A percentile compares a stretch with the other conserved stretches of the same genome.
Conservation (phyloP, 768 basidiomycete species). For the Lactifluus rugatus region DNA sequence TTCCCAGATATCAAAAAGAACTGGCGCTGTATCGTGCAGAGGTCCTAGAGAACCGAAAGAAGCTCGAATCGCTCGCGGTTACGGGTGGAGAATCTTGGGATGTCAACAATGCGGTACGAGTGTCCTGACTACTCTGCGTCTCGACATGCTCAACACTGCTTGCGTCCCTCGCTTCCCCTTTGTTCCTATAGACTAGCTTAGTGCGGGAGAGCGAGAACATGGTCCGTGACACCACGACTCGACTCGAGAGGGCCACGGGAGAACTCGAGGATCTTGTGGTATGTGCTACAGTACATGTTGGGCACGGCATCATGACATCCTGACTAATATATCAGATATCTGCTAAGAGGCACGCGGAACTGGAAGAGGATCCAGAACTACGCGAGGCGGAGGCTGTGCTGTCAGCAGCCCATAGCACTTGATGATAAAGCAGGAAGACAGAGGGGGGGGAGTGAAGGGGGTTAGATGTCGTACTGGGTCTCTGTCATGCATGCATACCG, state of each 20-base stretch:
- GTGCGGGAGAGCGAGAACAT: conserved; percentile 70
- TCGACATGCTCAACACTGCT: not conserved
- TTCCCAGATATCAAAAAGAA: conserved; percentile 44
- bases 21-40: conserved; percentile 59
- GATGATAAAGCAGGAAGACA: not conserved
- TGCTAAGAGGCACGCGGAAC: conserved; percentile 35
- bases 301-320: not conserved
- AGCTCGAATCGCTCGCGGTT: conserved; percentile 49
- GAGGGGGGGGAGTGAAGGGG: too few relatives aligned
- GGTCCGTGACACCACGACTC: conserved; percentile 55
- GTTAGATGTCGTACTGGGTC: too few relatives aligned
- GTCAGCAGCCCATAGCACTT: conserved; percentile 25
- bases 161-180: not conserved
- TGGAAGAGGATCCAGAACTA: conserved; percentile 28
- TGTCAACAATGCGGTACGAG: conserved; percentile 59
- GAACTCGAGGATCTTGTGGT: conserved; percentile 64
- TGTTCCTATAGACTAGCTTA: conserved; percentile 24
- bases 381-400: conserved; percentile 47
- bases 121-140: not conserved
- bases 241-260: conserved; percentile 50
- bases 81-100: conserved; percentile 62
- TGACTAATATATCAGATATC: conserved; percentile 27
- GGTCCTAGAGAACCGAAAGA: conserved; percentile 44
- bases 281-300: conserved; percentile 28
- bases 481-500: too few relatives aligned